Base-by-base conservation (phyloP, 768 basidiomycete genomes). In the Tulasnella sp. region DNA sequence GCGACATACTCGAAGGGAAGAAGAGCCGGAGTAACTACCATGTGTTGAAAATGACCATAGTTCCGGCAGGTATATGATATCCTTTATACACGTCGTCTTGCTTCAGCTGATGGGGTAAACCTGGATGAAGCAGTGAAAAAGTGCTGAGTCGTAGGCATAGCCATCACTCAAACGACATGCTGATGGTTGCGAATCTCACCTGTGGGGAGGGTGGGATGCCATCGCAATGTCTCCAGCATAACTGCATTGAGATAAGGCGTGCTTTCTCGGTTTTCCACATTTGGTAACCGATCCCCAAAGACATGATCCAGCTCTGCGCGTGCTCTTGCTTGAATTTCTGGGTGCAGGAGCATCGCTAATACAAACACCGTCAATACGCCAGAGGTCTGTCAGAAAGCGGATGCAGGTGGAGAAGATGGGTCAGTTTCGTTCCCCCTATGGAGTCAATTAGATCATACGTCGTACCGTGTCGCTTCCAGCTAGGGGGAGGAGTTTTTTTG, bases 1-100 rank as follows among this genome's bases (percentile, higher is more conserved):
- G n/a, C n/a, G n/a, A n/a, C n/a, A n/a, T n/a, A n/a, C n/a, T n/a
- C n/a, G n/a, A n/a, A n/a, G n/a, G n/a, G n/a, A n/a, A n/a, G n/a
- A n/a, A n/a, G n/a, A n/a, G n/a, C n/a, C n/a, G n/a, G n/a, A n/a
- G n/a, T n/a, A n/a, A n/a, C n/a, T 21, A 62, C 61, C 61, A 53
- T n/a, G 60, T 60, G 53, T 63, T 63, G 27, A 46, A 24, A 29
- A 63, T 19, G 22, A 63, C 44, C 22, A 55, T 60, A 2, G 62
- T 45, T n/a, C 53, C 51, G 7, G 48, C 31, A 0, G 62, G 62
- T 11, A 63, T 63, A 8, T 27, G 22, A n/a, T 61, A 61, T n/a
- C 60, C 60, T 17, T 61, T 31, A 31, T 61, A 61, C 21, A 25
- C 45, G 38, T 61, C 60, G 21, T 61, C 60, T 46, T 50, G 22